A percentile compares a stretch with the other conserved stretches of the same genome.
These are phyloP conservation scores for Tuber indicum DNA, from an alignment of 495 filamentous ascomycete species.

Conservation along the genomic window DNA sequence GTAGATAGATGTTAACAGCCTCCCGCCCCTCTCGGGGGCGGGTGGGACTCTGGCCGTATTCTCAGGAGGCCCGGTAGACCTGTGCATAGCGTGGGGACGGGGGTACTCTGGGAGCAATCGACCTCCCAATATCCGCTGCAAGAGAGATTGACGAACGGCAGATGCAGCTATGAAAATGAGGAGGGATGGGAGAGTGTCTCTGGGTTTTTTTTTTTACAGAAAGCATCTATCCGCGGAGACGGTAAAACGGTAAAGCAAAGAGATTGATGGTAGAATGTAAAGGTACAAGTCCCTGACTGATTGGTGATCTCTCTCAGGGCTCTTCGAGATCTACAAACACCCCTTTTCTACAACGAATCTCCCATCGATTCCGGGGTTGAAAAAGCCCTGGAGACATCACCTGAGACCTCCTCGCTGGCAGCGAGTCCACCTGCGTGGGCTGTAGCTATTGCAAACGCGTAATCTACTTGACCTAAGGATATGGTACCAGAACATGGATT, in stretches of 20 bases:
- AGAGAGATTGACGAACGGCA: not conserved
- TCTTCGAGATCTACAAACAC: not conserved
- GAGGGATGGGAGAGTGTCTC: not conserved
- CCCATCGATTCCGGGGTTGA: no score
- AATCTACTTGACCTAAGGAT: no score
- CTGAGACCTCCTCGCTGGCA: no score
- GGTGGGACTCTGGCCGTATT: not conserved
- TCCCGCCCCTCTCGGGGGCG: not conserved
- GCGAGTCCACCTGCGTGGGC: no score
- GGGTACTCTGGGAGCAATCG: not conserved
- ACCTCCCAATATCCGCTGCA: not conserved
- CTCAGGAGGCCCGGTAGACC: not conserved
- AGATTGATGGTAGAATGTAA: not conserved
- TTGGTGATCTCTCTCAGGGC: no score
- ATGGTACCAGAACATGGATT: no score
- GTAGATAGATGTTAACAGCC: not conserved
- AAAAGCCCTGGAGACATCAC: no score
- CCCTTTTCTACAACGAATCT: no score
- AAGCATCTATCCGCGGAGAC: not conserved
- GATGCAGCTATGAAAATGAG: not conserved
- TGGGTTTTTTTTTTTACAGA: not conserved
- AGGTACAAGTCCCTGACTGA: not conserved
- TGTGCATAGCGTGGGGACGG: not conserved
- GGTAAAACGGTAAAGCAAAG: not conserved
- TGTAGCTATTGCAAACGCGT: no score